phyloP scores from a whole-genome alignment of 2,329 filamentous ascomycete species.

The Pseudocercospora crystallina region DNA sequence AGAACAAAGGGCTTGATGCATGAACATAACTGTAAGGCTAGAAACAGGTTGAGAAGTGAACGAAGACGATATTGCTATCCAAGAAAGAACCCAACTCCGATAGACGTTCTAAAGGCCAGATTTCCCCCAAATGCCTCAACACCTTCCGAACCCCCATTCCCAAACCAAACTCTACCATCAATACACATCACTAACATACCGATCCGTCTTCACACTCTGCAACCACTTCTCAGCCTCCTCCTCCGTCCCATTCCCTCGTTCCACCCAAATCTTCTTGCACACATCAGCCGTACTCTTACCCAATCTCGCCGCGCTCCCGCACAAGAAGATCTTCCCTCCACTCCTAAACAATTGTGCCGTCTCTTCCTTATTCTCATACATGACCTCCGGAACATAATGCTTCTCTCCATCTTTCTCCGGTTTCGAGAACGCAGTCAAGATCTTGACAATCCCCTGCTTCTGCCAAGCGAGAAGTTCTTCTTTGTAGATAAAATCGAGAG shows the following conservation, averaged over 20 bases:
- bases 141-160: too few relatives aligned
- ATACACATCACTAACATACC: conserved; percentile 39
- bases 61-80: too few relatives aligned
- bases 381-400: conserved; percentile 53
- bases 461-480: conserved; percentile 20
- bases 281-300: conserved; percentile 43
- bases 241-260: conserved; percentile 34
- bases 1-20: too few relatives aligned
- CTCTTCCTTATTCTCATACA: conserved; percentile 49
- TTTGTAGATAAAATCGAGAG: conserved; percentile 36
- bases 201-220: conserved; percentile 45
- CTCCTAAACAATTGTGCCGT: conserved; percentile 46
- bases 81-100: too few relatives aligned
- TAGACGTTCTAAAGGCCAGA: too few relatives aligned
- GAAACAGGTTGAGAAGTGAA: too few relatives aligned
- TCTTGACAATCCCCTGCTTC: conserved; percentile 12
- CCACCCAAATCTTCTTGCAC: conserved; percentile 45
- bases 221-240: conserved; percentile 48
- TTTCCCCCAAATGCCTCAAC: too few relatives aligned
- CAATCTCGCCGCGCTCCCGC: conserved; percentile 53
- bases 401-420: conserved; percentile 43
- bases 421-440: conserved; percentile 18
- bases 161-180: neutral
- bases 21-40: too few relatives aligned
- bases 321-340: conserved; percentile 62